Percentiles rank a stretch among this genome's conserved stretches.
These are phyloP conservation scores for Diaporthe destruens DNA, from an alignment of 2,329 filamentous ascomycete species.

Conservation along the genomic window DNA sequence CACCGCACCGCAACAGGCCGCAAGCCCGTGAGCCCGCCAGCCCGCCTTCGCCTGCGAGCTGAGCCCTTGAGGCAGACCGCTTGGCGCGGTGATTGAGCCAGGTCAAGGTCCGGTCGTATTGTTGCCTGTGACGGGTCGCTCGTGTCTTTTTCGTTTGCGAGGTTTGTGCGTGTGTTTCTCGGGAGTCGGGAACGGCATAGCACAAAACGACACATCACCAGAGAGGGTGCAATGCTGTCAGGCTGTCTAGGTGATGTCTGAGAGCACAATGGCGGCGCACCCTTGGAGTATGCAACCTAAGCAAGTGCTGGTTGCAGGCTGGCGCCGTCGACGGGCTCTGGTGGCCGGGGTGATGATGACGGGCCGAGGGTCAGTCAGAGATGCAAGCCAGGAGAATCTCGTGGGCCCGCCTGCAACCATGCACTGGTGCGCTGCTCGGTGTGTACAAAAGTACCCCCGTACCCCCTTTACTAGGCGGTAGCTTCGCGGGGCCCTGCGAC, in stretches of 20 bases:
- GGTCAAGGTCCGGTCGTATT: constrained; percentile 19
- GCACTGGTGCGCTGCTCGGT: background rate
- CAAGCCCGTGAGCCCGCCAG: constrained; percentile 19
- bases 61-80: constrained; percentile 23
- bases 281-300: constrained; percentile 32
- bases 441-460: constrained; percentile 28
- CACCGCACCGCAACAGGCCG: constrained; percentile 18
- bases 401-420: constrained; percentile 32
- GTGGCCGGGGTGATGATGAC: constrained; percentile 16
- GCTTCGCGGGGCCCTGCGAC: constrained; percentile 28
- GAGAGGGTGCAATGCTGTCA: constrained; percentile 22
- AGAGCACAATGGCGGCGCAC: constrained; percentile 19
- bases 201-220: constrained; percentile 28
- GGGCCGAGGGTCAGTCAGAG: constrained; percentile 33
- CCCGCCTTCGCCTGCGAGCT: constrained; percentile 36
- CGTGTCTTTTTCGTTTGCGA: background rate
- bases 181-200: constrained; percentile 19
- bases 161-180: constrained; percentile 9
- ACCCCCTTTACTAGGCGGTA: constrained; percentile 31
- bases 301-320: constrained; percentile 26
- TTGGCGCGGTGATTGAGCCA: constrained; percentile 6
- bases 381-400: constrained; percentile 34
- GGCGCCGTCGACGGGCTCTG: constrained; percentile 23
- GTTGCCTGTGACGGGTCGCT: background rate
- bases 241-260: constrained; percentile 35